Percentiles rank a stretch among this genome's conserved stretches.
Conservation (phyloP, 495 filamentous ascomycete genomes). For the Xylaria flabelliformis region DNA sequence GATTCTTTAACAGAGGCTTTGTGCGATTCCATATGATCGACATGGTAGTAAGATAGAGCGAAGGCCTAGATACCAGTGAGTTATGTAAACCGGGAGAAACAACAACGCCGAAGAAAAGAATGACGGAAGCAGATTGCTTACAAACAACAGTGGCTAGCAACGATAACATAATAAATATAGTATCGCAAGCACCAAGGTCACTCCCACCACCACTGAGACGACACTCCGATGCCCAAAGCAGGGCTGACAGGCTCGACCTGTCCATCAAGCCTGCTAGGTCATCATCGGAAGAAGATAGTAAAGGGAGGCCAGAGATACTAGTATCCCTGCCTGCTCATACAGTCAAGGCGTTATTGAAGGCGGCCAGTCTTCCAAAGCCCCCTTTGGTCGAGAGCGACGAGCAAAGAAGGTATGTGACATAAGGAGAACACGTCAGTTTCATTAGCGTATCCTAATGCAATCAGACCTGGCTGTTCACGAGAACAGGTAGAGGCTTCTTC, state of each 20-base stretch:
- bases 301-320: conserved; percentile 7
- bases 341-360: conserved; percentile 2
- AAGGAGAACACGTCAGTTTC: neutral
- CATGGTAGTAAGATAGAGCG: neutral
- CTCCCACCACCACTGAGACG: conserved; percentile 10
- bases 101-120: neutral
- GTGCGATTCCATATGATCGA: neutral
- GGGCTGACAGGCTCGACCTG: neutral
- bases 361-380: conserved; percentile 1
- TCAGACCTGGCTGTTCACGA: neutral
- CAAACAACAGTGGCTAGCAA: conserved; percentile 17
- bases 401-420: neutral
- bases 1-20: neutral
- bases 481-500: conserved; percentile 8
- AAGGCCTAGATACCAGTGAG: neutral
- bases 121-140: conserved; percentile 6
- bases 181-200: neutral
- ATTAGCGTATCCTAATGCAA: neutral
- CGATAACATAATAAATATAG: neutral
- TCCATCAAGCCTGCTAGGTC: neutral
- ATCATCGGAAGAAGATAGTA: neutral
- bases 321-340: conserved; percentile 2
- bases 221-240: conserved; percentile 17
- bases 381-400: conserved; percentile 5
- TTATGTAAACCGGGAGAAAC: neutral